Evolutionary conservation across 345 rosid species (phyloP).

Genomic region (Populus tremula): DNA sequence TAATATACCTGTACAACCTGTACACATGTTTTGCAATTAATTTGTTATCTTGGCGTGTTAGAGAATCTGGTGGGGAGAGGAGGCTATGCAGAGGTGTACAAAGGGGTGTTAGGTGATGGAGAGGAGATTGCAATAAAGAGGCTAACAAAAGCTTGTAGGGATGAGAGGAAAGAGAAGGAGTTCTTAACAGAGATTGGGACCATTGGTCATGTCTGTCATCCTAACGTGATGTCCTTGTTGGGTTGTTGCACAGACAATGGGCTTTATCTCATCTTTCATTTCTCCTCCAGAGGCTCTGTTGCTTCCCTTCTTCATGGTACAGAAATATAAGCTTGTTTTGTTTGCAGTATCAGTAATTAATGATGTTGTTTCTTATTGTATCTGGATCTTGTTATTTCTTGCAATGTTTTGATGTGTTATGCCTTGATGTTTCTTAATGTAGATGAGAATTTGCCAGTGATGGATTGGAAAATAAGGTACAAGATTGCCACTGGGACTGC

Average conservation of each 20-base stretch:
- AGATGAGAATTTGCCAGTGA: conserved; percentile 47
- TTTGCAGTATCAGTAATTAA: neutral
- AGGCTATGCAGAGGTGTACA: conserved; percentile 92
- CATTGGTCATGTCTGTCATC: conserved; percentile 83
- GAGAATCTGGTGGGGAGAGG: conserved; percentile 85
- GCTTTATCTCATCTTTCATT: conserved; percentile 75
- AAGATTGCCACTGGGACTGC: conserved; percentile 80
- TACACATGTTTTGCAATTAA: neutral
- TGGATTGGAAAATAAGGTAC: conserved; percentile 80
- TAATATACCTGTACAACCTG: neutral
- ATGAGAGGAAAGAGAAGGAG: conserved; percentile 89
- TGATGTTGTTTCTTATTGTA: neutral
- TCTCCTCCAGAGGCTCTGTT: conserved; percentile 87
- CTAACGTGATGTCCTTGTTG: conserved; percentile 66
- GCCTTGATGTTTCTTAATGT: conserved; percentile 5
- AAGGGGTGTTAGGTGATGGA: conserved; percentile 47
- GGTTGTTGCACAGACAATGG: conserved; percentile 94
- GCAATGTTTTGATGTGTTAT: neutral
- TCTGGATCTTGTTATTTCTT: conserved; percentile 12
- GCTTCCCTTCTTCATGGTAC: conserved; percentile 93
- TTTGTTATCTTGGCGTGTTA: conserved; percentile 17
- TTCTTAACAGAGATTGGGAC: conserved; percentile 93
- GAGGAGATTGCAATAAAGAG: conserved; percentile 86
- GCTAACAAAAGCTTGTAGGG: conserved; percentile 59
- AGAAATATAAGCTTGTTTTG: neutral